Percentiles rank a stretch among this genome's conserved stretches.
phyloP scores from a whole-genome alignment of 257 asterid species.

The Salvia hispanica region DNA sequence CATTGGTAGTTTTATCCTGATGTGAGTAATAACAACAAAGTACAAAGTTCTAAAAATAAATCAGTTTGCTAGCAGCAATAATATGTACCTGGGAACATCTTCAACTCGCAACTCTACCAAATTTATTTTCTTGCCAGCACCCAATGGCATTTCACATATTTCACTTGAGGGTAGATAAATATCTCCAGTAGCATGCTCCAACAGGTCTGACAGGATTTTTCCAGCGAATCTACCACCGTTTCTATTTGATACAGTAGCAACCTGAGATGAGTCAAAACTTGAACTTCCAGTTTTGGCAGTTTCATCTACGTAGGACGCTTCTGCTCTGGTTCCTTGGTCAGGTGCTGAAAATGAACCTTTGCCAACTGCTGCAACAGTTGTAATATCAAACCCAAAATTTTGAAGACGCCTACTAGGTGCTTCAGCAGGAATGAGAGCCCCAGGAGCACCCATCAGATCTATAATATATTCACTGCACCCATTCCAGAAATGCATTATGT shows the following conservation, averaged over 20 bases:
- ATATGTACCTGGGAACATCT: constrained; percentile 43
- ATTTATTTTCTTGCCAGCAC: constrained; percentile 39
- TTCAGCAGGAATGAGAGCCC: constrained; percentile 94
- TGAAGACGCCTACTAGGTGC: constrained; percentile 68
- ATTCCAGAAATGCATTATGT: constrained; percentile 25
- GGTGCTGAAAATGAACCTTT: constrained; percentile 41
- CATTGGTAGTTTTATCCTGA: constrained; percentile 26
- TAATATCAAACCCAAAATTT: constrained; percentile 58
- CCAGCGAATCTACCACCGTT: constrained; percentile 31
- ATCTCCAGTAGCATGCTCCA: constrained; percentile 45
- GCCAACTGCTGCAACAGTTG: constrained; percentile 43
- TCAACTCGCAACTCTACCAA: constrained; percentile 42
- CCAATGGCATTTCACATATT: constrained; percentile 34
- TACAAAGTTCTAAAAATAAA: constrained; percentile 37
- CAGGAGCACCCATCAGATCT: constrained; percentile 99
- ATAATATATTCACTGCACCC: constrained; percentile 92
- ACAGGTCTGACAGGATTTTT: constrained; percentile 38
- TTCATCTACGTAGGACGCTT: constrained; percentile 36
- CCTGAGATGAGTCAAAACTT: constrained; percentile 40
- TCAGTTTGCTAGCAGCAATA: constrained; percentile 40
- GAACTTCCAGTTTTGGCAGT: constrained; percentile 33
- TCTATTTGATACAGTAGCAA: constrained; percentile 36
- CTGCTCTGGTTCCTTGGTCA: constrained; percentile 43
- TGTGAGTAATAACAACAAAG: constrained; percentile 36
- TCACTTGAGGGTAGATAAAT: constrained; percentile 36